Evolutionary conservation across 2,329 filamentous ascomycete genomes (phyloP).

Genomic region (Colletotrichum lentis): DNA sequence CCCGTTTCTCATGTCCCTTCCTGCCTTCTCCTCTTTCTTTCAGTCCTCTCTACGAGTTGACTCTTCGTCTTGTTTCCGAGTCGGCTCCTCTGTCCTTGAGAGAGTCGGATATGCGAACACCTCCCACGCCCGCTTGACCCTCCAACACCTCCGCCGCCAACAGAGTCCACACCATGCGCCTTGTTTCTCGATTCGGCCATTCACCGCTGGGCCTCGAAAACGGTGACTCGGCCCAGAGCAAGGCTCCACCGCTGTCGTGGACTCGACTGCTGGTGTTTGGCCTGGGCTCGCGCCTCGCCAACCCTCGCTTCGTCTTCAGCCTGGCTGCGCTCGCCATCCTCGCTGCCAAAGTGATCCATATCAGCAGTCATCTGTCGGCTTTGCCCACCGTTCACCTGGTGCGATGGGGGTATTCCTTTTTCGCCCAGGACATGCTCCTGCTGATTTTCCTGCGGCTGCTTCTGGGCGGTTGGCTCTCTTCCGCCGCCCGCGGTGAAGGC

Average conservation of each 20-base stretch:
- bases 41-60: background rate
- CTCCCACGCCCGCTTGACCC: background rate
- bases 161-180: background rate
- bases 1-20: no score
- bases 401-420: conserved; percentile 48
- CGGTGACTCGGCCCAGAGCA: background rate
- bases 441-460: conserved; percentile 47
- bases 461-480: conserved; percentile 42
- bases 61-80: background rate
- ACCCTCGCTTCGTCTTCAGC: conserved; percentile 44
- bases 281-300: conserved; percentile 36
- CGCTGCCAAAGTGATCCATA: conserved; percentile 46
- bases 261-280: conserved; percentile 1
- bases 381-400: conserved; percentile 44
- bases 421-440: conserved; percentile 46
- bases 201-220: background rate
- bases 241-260: background rate
- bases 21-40: background rate
- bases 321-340: conserved; percentile 45
- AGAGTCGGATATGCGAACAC: background rate
- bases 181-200: background rate
- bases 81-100: no score
- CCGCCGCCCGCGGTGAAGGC: background rate
- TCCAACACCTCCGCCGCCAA: background rate
- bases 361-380: conserved; percentile 46